phyloP scores from a whole-genome alignment of 345 rosid species.

The Brassica carinata region DNA sequence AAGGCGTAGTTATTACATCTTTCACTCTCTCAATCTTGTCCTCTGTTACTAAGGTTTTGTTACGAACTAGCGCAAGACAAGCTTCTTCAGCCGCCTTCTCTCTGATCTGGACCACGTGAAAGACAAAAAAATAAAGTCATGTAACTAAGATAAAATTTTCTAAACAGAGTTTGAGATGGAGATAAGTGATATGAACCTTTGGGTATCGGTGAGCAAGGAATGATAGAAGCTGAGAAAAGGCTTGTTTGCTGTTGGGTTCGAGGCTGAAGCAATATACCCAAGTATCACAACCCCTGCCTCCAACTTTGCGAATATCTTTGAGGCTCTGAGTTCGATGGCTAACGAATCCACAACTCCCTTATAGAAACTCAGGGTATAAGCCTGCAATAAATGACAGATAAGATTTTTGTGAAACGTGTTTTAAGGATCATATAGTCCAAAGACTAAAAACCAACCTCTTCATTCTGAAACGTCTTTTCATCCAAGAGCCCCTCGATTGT shows the following conservation, averaged over 20 bases:
- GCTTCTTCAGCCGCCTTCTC: constrained; percentile 76
- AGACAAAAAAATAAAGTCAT: not conserved
- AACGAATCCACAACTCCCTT: constrained; percentile 67
- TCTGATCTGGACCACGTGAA: constrained; percentile 60
- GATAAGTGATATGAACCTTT: constrained; percentile 47
- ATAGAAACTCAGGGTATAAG: constrained; percentile 52
- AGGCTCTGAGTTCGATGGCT: constrained; percentile 63
- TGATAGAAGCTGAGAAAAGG: constrained; percentile 66
- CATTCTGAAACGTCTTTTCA: constrained; percentile 59
- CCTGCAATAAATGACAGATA: constrained; percentile 48
- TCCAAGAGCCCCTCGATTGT: constrained; percentile 75
- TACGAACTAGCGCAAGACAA: constrained; percentile 73
- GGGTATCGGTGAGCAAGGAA: constrained; percentile 83
- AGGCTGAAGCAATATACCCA: constrained; percentile 68
- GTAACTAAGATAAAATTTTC: not conserved
- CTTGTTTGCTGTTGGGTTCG: constrained; percentile 52
- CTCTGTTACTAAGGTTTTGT: constrained; percentile 56
- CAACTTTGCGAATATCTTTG: constrained; percentile 79
- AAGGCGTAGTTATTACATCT: constrained; percentile 64
- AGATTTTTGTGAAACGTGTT: not conserved
- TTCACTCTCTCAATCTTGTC: constrained; percentile 61
- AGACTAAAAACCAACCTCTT: constrained; percentile 64
- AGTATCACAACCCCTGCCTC: constrained; percentile 72
- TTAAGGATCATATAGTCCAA: not conserved
- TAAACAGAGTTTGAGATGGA: not conserved